phyloP scores from a whole-genome alignment of 139 green algal species.

The Pleodorina starrii region DNA sequence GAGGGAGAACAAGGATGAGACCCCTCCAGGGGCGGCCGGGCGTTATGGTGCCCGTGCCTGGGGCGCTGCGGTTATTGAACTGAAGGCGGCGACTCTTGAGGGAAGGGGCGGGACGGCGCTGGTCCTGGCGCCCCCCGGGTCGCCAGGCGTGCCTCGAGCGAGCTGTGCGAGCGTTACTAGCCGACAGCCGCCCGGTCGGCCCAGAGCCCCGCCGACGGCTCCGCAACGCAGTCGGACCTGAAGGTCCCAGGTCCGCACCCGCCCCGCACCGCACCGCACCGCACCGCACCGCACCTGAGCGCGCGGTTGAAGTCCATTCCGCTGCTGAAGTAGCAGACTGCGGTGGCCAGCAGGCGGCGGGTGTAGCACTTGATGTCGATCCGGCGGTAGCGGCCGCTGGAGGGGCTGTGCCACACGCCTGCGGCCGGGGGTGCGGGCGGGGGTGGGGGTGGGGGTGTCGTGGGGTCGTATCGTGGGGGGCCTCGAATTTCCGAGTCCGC shows the following conservation, averaged over 20 bases:
- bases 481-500: too few relatives aligned
- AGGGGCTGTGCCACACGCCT: constrained; percentile 65
- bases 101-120: too few relatives aligned
- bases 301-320: constrained; percentile 58
- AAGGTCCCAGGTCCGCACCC: too few relatives aligned
- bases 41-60: neutral
- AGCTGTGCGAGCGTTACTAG: too few relatives aligned
- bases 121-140: too few relatives aligned
- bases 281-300: constrained; percentile 35
- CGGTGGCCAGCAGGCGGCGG: constrained; percentile 42
- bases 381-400: constrained; percentile 53
- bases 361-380: constrained; percentile 79
- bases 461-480: too few relatives aligned
- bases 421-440: neutral
- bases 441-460: too few relatives aligned
- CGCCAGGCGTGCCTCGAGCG: too few relatives aligned
- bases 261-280: too few relatives aligned
- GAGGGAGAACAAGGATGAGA: neutral
- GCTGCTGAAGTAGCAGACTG: constrained; percentile 63
- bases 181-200: too few relatives aligned
- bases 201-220: too few relatives aligned
- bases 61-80: neutral
- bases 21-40: neutral
- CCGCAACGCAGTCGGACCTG: too few relatives aligned
- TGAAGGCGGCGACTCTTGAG: neutral